These are phyloP conservation scores for Rhodocollybia butyracea DNA, from an alignment of 768 basidiomycete genomes.

Conservation along the genomic window DNA sequence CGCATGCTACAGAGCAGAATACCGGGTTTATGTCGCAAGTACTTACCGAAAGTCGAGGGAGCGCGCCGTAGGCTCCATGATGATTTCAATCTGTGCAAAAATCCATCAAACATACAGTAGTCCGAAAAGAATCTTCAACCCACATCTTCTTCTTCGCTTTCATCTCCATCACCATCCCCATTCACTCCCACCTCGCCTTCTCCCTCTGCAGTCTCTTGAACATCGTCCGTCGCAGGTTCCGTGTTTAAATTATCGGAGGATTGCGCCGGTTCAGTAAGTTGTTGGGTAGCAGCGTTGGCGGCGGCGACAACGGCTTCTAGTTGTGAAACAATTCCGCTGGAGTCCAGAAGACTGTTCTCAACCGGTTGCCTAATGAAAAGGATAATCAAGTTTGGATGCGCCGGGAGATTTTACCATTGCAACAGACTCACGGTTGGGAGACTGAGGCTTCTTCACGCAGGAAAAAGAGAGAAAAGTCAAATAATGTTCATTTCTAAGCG, in stretches of 20 bases:
- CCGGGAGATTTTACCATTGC: not conserved
- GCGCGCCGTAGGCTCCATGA: conserved; percentile 75
- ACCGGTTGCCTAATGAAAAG: conserved; percentile 11
- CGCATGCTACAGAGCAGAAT: conserved; percentile 28
- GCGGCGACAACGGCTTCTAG: conserved; percentile 20
- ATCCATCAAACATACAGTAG: conserved; percentile 6
- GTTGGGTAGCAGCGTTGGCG: conserved; percentile 25
- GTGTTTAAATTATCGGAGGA: conserved; percentile 47
- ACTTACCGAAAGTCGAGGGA: conserved; percentile 73
- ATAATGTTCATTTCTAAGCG: conserved; percentile 17
- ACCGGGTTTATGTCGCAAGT: conserved; percentile 14
- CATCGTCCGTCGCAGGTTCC: conserved; percentile 48
- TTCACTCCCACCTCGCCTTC: conserved; percentile 24
- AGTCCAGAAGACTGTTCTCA: conserved; percentile 7
- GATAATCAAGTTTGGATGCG: conserved; percentile 9
- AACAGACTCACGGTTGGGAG: conserved; percentile 59
- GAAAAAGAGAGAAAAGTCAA: conserved; percentile 28
- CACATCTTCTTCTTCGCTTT: conserved; percentile 43
- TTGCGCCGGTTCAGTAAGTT: conserved; percentile 39
- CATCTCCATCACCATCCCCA: conserved; percentile 36
- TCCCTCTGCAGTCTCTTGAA: conserved; percentile 35
- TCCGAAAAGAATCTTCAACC: conserved; percentile 7
- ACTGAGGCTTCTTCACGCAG: conserved; percentile 43
- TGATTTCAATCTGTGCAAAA: conserved; percentile 76
- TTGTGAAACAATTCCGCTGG: conserved; percentile 16